A percentile compares a stretch with the other conserved stretches of the same genome.
Evolutionary conservation across 495 filamentous ascomycete genomes (phyloP).

Genomic region (Talaromyces liani): DNA sequence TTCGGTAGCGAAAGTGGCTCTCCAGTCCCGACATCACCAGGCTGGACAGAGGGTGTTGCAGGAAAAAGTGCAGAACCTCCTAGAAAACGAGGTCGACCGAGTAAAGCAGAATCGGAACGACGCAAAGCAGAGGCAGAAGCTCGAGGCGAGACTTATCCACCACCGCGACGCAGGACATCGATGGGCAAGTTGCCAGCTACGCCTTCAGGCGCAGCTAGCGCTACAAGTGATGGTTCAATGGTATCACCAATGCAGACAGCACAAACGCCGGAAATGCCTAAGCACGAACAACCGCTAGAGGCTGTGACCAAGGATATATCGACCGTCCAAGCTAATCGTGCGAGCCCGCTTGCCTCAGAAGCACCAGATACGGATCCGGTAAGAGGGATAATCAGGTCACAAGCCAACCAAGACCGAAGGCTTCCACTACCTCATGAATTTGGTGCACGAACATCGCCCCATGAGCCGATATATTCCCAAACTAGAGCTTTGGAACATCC

Average conservation of each 20-base stretch:
- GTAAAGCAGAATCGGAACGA: conserved; percentile 47
- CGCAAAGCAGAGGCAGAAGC: conserved; percentile 44
- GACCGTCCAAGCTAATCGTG: background rate
- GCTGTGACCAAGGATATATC: background rate
- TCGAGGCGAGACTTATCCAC: conserved; percentile 43
- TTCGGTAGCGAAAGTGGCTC: conserved; percentile 34
- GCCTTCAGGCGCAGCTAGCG: conserved; percentile 24
- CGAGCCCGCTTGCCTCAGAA: background rate
- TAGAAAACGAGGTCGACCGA: conserved; percentile 54
- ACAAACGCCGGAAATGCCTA: conserved; percentile 6
- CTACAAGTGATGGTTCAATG: conserved; percentile 7
- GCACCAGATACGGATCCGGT: conserved; percentile 8
- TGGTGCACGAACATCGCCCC: background rate
- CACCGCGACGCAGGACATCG: conserved; percentile 25
- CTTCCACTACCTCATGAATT: conserved; percentile 8
- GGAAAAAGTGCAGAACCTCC: conserved; percentile 28
- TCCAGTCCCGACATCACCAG: conserved; percentile 31
- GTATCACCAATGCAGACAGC: conserved; percentile 7
- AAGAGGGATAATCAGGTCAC: conserved; percentile 7
- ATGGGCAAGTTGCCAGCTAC: conserved; percentile 26
- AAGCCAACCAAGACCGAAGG: conserved; percentile 3
- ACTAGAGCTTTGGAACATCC: background rate
- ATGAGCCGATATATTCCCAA: background rate
- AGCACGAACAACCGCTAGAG: conserved; percentile 1
- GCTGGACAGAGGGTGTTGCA: conserved; percentile 15